Conservation (phyloP, 352 stramenopile species). For the Phytophthora constricta region DNA sequence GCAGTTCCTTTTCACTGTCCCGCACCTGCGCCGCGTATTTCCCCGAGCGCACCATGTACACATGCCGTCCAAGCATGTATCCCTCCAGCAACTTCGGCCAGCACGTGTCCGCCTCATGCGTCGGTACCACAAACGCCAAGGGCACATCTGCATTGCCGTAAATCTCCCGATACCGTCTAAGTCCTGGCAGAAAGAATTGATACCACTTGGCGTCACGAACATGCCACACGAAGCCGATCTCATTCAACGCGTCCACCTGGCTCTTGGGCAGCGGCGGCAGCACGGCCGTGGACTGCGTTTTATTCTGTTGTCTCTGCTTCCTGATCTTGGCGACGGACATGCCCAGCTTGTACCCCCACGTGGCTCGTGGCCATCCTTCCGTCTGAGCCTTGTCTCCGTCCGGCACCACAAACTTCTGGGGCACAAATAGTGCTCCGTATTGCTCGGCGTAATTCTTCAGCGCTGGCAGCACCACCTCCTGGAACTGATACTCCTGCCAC, state of each 20-base stretch:
- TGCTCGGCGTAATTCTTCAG: constrained; percentile 80
- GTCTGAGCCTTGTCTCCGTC: constrained; percentile 36
- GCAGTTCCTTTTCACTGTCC: constrained; percentile 46
- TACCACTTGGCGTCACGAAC: constrained; percentile 79
- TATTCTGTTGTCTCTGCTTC: constrained; percentile 46
- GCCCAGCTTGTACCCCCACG: constrained; percentile 87
- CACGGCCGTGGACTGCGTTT: not conserved
- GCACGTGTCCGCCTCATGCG: constrained; percentile 28
- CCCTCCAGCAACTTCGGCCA: constrained; percentile 62
- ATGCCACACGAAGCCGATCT: constrained; percentile 93
- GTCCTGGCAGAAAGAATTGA: constrained; percentile 67
- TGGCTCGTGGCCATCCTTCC: constrained; percentile 73
- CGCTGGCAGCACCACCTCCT: constrained; percentile 68
- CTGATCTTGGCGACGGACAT: constrained; percentile 90
- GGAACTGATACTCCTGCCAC: constrained; percentile 75
- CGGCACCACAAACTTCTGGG: constrained; percentile 92
- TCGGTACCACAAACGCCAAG: constrained; percentile 65
- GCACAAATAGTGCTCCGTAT: constrained; percentile 91
- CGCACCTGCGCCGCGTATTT: constrained; percentile 62
- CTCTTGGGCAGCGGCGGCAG: constrained; percentile 53
- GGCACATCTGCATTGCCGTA: constrained; percentile 67
- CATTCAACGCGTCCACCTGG: constrained; percentile 82
- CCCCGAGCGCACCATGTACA: constrained; percentile 71
- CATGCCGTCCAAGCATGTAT: constrained; percentile 67
- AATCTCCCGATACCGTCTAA: constrained; percentile 64